These are phyloP conservation scores for Pythium diclinum DNA, from an alignment of 352 stramenopile species.

Conservation along the genomic window DNA sequence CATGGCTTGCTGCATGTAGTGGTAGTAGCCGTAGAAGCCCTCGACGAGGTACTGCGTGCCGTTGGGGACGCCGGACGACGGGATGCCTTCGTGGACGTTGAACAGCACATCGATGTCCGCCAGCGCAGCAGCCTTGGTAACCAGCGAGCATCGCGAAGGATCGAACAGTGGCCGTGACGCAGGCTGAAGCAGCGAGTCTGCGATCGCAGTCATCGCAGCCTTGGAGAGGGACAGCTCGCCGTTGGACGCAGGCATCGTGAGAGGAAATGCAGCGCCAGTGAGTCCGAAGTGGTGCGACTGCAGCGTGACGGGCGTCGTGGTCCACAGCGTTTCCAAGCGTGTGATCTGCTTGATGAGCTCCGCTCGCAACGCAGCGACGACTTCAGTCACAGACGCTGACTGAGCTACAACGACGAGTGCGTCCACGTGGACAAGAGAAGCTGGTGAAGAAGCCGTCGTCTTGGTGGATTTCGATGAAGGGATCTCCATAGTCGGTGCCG, in stretches of 20 bases:
- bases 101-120: conserved; percentile 45
- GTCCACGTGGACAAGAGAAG: conserved; percentile 35
- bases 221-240: background rate
- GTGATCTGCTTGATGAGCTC: conserved; percentile 23
- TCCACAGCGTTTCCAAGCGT: conserved; percentile 1
- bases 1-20: conserved; percentile 78
- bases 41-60: conserved; percentile 52
- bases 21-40: conserved; percentile 82
- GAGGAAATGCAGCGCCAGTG: conserved; percentile 43
- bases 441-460: background rate
- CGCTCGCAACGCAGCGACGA: conserved; percentile 11
- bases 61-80: conserved; percentile 33
- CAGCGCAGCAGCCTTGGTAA: conserved; percentile 32
- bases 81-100: conserved; percentile 72
- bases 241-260: conserved; percentile 29
- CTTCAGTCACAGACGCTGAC: conserved; percentile 19
- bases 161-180: conserved; percentile 41
- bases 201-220: background rate
- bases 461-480: conserved; percentile 9
- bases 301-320: conserved; percentile 2
- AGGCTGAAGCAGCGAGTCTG: conserved; percentile 39
- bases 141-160: conserved; percentile 39
- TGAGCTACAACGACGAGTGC: conserved; percentile 38
- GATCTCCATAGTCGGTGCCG: conserved; percentile 37
- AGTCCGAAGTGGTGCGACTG: conserved; percentile 48